Evolutionary conservation across 352 stramenopile genomes (phyloP).

Genomic region (Globisporangium megalacanthum): DNA sequence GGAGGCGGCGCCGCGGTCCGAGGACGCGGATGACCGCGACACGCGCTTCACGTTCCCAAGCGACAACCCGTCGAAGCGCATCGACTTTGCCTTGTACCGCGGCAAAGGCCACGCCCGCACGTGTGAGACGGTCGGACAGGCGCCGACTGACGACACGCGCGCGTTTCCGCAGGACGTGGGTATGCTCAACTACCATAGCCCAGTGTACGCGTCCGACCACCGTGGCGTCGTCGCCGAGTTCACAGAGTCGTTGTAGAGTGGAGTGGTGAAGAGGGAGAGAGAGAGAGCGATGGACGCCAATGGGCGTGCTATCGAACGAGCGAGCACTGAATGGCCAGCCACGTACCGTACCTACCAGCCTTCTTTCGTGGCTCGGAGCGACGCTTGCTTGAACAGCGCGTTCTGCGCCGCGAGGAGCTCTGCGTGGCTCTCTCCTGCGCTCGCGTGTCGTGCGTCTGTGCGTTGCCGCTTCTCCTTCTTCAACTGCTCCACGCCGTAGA

Average conservation of each 20-base stretch:
- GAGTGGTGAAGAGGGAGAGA: not conserved
- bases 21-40: slow-evolving; percentile 29
- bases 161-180: slow-evolving; percentile 52
- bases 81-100: slow-evolving; percentile 79
- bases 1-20: slow-evolving; percentile 57
- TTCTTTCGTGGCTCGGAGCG: slow-evolving; percentile 45
- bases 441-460: slow-evolving; percentile 36
- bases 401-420: slow-evolving; percentile 70
- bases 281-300: not conserved
- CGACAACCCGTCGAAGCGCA: slow-evolving; percentile 81
- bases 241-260: not conserved
- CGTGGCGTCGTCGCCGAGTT: slow-evolving; percentile 77
- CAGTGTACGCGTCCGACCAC: slow-evolving; percentile 84
- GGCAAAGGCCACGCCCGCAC: slow-evolving; percentile 56
- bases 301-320: not conserved
- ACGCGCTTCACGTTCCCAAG: slow-evolving; percentile 82
- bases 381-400: slow-evolving; percentile 68
- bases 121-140: slow-evolving; percentile 73
- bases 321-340: not conserved
- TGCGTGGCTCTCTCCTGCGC: slow-evolving; percentile 33
- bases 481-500: not conserved
- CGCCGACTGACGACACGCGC: slow-evolving; percentile 60
- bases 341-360: slow-evolving; percentile 31
- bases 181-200: slow-evolving; percentile 73
- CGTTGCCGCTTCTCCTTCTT: slow-evolving; percentile 37